Evolutionary conservation across 768 basidiomycete species (phyloP), one percentile per base, ranked within the genome.

Genomic region (Auricularia sp.): DNA sequence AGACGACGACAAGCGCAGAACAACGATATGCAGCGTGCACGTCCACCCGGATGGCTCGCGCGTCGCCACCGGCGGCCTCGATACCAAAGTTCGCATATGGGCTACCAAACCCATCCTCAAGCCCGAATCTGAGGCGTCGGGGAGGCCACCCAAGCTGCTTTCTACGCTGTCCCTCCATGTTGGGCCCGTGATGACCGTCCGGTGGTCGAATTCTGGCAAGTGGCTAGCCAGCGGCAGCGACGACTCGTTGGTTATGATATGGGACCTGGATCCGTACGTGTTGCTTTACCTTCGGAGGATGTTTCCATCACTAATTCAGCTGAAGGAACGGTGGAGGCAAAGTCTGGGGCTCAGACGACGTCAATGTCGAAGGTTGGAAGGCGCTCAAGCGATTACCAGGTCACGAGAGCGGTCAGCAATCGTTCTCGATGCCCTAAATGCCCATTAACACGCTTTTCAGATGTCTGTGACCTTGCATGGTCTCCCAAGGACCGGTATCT

Each of bases 301-400:
- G n/a, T 62, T 33, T 63, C 54, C 36, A 36, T 24, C 33, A 18
- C 63, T 45, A 65, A 21, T 44, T 62, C n/a, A 3, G 65, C n/a
- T 16, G 21, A 71, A 94, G 92, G 33, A 82, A 81, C 64, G 89
- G 90, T 24, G 85, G 85, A 63, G 90, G 94, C 18, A 92, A 89
- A 74, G 87, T 95, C 3, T 98, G 92, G 86, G 96, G 96, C 11
- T 89, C 92, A 24, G 92, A 93, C 68, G 97, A 98, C 71, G 85
- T 95, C 68, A 99, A 99, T 72, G 83, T 97, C 3, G 97, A 99
- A 76, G 92, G 89, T 33, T 99, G 97, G 97, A 98, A 95, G 72
- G 91, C 94, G 3, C 73, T 96, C 72, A 91, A 92, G 69, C 83
- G 95, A 44, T 78, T 99, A 11, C 92, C 92, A 24, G 97, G 94